Conservation (phyloP, 2,329 filamentous ascomycete species). For the Albifimbria verrucaria region DNA sequence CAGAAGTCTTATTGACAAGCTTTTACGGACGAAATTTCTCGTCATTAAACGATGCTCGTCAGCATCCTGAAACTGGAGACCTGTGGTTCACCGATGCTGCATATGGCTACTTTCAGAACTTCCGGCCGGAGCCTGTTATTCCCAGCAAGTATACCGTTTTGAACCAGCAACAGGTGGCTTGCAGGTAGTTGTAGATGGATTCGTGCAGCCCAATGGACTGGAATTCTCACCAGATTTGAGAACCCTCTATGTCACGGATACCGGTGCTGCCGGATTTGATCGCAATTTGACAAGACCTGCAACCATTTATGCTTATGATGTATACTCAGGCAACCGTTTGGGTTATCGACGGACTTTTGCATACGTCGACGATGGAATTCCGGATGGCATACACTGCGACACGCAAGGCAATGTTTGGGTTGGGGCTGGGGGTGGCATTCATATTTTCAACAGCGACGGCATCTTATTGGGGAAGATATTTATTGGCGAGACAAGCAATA, state of each 20-base stretch:
- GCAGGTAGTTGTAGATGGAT: neutral
- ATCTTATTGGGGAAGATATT: neutral
- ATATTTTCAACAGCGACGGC: neutral
- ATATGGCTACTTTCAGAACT: neutral
- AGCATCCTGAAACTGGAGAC: neutral
- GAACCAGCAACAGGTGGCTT: neutral
- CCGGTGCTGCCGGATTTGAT: neutral
- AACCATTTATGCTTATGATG: neutral
- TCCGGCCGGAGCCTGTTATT: neutral
- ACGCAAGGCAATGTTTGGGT: neutral
- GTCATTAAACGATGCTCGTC: neutral
- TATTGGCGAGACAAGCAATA: slow-evolving; percentile 11
- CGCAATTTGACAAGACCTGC: neutral
- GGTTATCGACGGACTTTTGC: neutral
- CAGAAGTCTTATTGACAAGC: neutral
- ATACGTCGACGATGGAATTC: neutral
- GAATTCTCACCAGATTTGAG: neutral
- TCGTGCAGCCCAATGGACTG: neutral
- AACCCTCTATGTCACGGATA: neutral
- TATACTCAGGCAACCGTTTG: neutral
- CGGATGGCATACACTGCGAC: neutral
- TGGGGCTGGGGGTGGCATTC: neutral
- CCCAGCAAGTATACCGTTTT: neutral
- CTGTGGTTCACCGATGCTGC: neutral
- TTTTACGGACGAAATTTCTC: neutral